Evolutionary conservation across 2,329 filamentous ascomycete genomes (phyloP), one percentile per base, ranked within the genome.

Genomic region (Cadophora sp.): DNA sequence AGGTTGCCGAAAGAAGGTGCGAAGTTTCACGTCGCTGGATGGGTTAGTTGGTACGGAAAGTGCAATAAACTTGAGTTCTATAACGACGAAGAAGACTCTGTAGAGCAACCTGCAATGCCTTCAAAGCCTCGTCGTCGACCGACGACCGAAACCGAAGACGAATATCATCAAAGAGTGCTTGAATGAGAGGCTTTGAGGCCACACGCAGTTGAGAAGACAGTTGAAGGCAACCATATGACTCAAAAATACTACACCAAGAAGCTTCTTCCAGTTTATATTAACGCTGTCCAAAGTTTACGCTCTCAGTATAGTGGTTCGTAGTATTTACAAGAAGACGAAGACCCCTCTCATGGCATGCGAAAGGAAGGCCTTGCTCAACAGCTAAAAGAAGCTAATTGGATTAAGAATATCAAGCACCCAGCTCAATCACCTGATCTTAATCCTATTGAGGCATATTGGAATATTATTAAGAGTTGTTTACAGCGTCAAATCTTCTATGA

Each of bases 161-260:
- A 69, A 62, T 70, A 67, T 55, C 5, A 41, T 13, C 6, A 16
- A 41, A 27, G 55, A 62, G 20, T 68, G 27, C 6, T 14, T 39
- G 58, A 70, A 43, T 68, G 36, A 63, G 66, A 70, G 43, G 69
- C 63, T 43, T 16, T n/a, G 3, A 66, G 66, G 59, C 66, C 55
- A 59, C 41, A 68, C 45, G 16, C 30, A 30, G 13, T 41, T 9
- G 62, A 66, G 14, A 43, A 66, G 9, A 66, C 68, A 41, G 48
- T 68, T 20, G 14, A 60, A 36, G 48, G 64, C 4, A 68, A 68
- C 43, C 14, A 50, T 22, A 71, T 71, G 36, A 67, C 63, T 7
- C 51, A 66, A 48, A 70, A 68, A 61, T 68, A 70, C 20, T 68
- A 70, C 59, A 55, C 66, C 22, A 27, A 68, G 41, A 24, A 33